Conservation (phyloP, 2,329 filamentous ascomycete species). For the Aureobasidium sp. region DNA sequence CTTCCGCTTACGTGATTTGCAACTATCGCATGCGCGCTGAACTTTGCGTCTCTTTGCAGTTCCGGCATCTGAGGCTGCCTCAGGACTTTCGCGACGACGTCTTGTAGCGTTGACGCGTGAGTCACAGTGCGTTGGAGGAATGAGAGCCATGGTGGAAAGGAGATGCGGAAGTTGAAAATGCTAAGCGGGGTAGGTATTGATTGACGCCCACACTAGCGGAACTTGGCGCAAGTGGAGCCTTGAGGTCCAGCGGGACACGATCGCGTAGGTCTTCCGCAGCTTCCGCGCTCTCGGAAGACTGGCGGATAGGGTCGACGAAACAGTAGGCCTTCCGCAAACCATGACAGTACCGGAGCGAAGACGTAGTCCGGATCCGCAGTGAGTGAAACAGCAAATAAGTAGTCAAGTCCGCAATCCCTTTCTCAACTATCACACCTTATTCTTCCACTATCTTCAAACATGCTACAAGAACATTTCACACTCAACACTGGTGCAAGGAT, state of each 20-base stretch:
- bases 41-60: neutral
- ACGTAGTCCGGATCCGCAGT: neutral
- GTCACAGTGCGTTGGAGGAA: neutral
- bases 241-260: neutral
- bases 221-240: neutral
- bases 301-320: neutral
- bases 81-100: neutral
- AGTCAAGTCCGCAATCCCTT: neutral
- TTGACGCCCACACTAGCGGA: neutral
- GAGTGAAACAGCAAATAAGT: neutral
- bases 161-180: neutral
- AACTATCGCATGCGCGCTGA: neutral
- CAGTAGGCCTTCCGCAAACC: neutral
- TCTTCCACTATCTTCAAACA: neutral
- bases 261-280: neutral
- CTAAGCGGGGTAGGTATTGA: neutral
- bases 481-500: conserved; percentile 34
- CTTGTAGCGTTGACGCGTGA: neutral
- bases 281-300: neutral
- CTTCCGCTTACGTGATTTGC: neutral
- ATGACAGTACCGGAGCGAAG: neutral
- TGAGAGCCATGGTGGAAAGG: neutral
- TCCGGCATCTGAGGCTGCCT: neutral
- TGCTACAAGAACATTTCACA: conserved; percentile 17
- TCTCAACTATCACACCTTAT: neutral